Evolutionary conservation across 768 basidiomycete genomes (phyloP).

Genomic region (Coprinopsis cinerea): DNA sequence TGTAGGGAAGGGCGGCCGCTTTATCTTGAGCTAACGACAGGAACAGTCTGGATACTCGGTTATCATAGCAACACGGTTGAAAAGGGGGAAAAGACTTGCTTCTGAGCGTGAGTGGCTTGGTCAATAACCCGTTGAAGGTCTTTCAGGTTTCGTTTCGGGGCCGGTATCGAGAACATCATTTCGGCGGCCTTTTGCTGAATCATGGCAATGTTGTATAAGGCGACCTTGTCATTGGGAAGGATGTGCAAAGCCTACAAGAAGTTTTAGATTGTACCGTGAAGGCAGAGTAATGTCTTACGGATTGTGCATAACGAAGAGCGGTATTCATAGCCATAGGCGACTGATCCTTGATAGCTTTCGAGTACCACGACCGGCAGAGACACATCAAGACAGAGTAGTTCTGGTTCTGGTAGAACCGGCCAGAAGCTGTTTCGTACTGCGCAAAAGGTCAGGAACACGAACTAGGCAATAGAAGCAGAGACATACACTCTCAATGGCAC

Average conservation of each 20-base stretch:
- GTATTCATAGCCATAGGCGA: conserved; percentile 75
- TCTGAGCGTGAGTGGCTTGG: conserved; percentile 81
- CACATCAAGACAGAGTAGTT: conserved; percentile 77
- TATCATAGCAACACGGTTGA: background rate
- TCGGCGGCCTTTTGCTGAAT: conserved; percentile 96
- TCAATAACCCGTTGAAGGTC: conserved; percentile 76
- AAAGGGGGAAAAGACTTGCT: conserved; percentile 34
- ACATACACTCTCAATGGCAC: conserved; percentile 91
- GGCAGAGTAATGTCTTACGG: conserved; percentile 35
- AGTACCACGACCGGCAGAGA: conserved; percentile 89
- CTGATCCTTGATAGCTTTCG: conserved; percentile 88
- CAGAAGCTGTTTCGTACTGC: conserved; percentile 90
- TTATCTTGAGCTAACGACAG: conserved; percentile 74
- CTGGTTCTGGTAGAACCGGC: conserved; percentile 66
- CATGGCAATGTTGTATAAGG: conserved; percentile 95
- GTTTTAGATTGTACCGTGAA: conserved; percentile 1
- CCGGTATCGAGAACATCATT: conserved; percentile 68
- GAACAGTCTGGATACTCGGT: conserved; percentile 55
- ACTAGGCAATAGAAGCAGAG: background rate
- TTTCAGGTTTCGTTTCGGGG: conserved; percentile 71
- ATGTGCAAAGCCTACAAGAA: conserved; percentile 68
- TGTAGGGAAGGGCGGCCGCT: conserved; percentile 71
- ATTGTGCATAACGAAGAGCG: conserved; percentile 80
- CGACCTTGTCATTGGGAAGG: conserved; percentile 84
- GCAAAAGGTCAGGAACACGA: background rate